Evolutionary conservation across 2,329 filamentous ascomycete species (phyloP).

Genomic region (Aplosporella prunicola): DNA sequence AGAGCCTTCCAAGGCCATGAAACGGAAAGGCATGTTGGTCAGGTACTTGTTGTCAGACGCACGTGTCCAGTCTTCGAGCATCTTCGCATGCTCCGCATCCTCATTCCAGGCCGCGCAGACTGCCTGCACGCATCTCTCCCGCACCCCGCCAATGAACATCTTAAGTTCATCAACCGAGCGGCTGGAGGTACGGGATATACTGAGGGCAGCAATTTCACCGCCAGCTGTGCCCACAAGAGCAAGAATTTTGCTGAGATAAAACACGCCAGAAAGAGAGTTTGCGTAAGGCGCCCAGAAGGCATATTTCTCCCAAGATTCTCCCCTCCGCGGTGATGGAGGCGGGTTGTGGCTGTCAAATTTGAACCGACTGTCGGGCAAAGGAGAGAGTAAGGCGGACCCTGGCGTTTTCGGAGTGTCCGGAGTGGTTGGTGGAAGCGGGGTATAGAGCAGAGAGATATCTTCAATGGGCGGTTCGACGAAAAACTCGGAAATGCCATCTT

Average conservation of each 20-base stretch:
- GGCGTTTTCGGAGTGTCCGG: conserved; percentile 58
- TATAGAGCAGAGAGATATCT: conserved; percentile 79
- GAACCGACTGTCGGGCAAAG: conserved; percentile 61
- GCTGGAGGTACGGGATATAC: conserved; percentile 50
- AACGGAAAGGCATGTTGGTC: conserved; percentile 81
- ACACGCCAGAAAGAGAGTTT: conserved; percentile 83
- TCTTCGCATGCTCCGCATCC: conserved; percentile 86
- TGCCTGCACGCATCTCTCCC: conserved; percentile 78
- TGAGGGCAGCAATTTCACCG: conserved; percentile 71
- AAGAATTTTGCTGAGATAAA: conserved; percentile 78
- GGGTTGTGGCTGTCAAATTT: conserved; percentile 73
- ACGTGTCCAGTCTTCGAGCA: conserved; percentile 87
- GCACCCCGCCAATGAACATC: conserved; percentile 62
- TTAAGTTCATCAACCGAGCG: conserved; percentile 62
- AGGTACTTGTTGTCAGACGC: conserved; percentile 73
- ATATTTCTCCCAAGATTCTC: conserved; percentile 85
- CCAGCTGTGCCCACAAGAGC: conserved; percentile 76
- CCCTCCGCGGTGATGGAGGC: conserved; percentile 60
- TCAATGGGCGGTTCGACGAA: conserved; percentile 84
- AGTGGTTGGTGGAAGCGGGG: conserved; percentile 62
- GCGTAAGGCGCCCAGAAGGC: conserved; percentile 94
- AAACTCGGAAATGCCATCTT: conserved; percentile 69
- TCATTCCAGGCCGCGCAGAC: conserved; percentile 86
- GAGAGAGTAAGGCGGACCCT: conserved; percentile 45
- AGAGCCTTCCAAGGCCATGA: conserved; percentile 74